These are phyloP conservation scores for Vitis rotundifolia DNA, from an alignment of 164 flowering plant genomes.

Conservation along the genomic window DNA sequence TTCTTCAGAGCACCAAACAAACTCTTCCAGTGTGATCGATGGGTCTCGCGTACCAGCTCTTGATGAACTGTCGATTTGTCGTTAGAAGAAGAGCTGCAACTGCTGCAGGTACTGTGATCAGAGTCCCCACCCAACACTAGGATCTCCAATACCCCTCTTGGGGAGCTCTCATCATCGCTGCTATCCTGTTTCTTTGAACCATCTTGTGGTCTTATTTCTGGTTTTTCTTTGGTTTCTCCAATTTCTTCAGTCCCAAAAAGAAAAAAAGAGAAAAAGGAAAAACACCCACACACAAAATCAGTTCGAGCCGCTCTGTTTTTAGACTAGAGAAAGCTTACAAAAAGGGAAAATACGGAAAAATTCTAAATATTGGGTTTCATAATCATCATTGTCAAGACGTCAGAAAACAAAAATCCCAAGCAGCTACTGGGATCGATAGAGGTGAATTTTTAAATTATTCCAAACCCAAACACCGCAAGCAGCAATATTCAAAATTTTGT, in stretches of 20 bases:
- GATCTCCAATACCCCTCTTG: conserved; percentile 62
- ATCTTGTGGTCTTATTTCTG: conserved; percentile 17
- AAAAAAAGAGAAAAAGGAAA: neutral
- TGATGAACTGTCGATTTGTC: conserved; percentile 7
- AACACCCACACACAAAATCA: neutral
- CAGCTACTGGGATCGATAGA: too few relatives aligned
- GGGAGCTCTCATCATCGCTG: conserved; percentile 37
- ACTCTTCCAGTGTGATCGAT: conserved; percentile 51
- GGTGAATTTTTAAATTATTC: too few relatives aligned
- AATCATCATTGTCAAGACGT: too few relatives aligned
- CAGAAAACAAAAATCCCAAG: too few relatives aligned
- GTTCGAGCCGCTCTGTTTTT: too few relatives aligned
- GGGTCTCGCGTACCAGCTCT: conserved; percentile 6
- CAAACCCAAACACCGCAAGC: too few relatives aligned
- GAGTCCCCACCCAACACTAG: conserved; percentile 40
- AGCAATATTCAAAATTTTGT: too few relatives aligned
- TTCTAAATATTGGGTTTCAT: neutral
- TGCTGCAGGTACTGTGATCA: conserved; percentile 44
- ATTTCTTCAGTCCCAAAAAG: conserved; percentile 4
- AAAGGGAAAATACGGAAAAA: neutral
- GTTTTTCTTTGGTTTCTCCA: conserved; percentile 18
- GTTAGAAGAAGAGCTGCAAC: conserved; percentile 20
- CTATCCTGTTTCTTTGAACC: conserved; percentile 4
- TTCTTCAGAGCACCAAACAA: conserved; percentile 48
- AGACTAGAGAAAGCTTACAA: too few relatives aligned